Conservation (phyloP, 164 flowering plant species). For the Berberis vulgaris region DNA sequence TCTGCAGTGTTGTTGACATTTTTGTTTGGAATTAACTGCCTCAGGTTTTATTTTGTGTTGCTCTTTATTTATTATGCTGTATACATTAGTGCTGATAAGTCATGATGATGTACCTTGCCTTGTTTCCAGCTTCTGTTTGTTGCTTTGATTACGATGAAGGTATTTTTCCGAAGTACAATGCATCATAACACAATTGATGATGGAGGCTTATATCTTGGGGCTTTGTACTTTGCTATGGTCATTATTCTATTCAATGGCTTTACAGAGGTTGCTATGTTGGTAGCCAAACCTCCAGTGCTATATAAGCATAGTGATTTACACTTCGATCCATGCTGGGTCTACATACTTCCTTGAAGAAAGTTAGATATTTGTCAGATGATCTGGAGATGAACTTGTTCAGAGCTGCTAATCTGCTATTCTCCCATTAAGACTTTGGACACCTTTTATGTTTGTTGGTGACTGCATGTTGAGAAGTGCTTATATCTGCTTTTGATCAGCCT, state of each 20-base stretch:
- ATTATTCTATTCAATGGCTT: slow-evolving; percentile 93
- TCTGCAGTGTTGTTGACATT: neutral
- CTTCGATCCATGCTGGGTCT: slow-evolving; percentile 93
- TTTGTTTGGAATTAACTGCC: neutral
- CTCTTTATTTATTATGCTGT: neutral
- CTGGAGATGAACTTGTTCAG: too few relatives aligned
- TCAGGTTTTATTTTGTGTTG: neutral
- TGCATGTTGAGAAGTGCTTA: too few relatives aligned
- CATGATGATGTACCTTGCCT: neutral
- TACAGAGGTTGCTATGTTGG: slow-evolving; percentile 88
- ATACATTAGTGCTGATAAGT: too few relatives aligned
- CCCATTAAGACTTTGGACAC: too few relatives aligned
- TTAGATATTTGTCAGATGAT: slow-evolving; percentile 35
- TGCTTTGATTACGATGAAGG: slow-evolving; percentile 86
- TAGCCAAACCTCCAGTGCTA: slow-evolving; percentile 84
- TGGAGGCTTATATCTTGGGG: slow-evolving; percentile 78
- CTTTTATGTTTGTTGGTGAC: too few relatives aligned
- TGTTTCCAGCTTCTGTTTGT: slow-evolving; percentile 78
- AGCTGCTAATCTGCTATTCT: too few relatives aligned
- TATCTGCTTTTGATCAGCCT: too few relatives aligned
- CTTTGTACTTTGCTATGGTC: slow-evolving; percentile 75
- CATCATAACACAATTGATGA: slow-evolving; percentile 72
- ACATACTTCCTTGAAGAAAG: slow-evolving; percentile 87
- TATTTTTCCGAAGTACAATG: slow-evolving; percentile 77
- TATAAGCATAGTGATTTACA: slow-evolving; percentile 95